Base-by-base conservation (phyloP, 768 basidiomycete genomes). In the Panaeolus papilionaceus region DNA sequence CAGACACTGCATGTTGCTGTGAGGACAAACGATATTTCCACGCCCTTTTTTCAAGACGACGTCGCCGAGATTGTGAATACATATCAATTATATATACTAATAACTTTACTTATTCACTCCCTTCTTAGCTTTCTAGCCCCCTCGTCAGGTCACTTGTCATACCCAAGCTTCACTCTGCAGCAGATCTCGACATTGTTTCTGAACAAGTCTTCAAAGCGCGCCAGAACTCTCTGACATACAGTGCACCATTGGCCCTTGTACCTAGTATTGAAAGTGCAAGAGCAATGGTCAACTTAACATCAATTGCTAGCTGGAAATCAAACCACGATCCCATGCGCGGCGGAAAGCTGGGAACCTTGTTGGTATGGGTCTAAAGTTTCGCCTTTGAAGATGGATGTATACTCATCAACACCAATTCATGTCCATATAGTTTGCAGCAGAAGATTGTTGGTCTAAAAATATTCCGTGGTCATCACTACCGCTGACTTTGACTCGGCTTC, bases 231-330 rank as follows among this genome's bases (percentile, higher is more conserved):
- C 62, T 70, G 40, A 71, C 75, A n/a, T 69, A 75, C 16, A 73
- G 70, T 11, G 66, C 67, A 4, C 81, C 84, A 1, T 75, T 92
- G 54, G 79, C 84, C 54, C 83, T 97, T 37, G 82, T 98, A 4
- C 89, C 93, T 0, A 94, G 93, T 73, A 88, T 97, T 47, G 95
- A 98, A 77, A 96, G 92, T 72, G 95, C 95, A 1, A 82, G 80
- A 63, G 88, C 87, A 2, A 80, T 94, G 64, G 84, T 88, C 76
- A 88, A 89, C 72, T 74, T 96, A 0, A 84, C 87, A 1, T 81
- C 83, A 4, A 96, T 97, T 68, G 93, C 92, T 0, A 75, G 77
- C 7, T 94, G 93, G 90, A 85, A 82, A 65, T 88, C 84, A 4
- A 78, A 82, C 40, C 79, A 79, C 63, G 87, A 85, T 0, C 80